Base-by-base conservation (phyloP, 345 rosid species). In the Eucalyptus erythrocorys region DNA sequence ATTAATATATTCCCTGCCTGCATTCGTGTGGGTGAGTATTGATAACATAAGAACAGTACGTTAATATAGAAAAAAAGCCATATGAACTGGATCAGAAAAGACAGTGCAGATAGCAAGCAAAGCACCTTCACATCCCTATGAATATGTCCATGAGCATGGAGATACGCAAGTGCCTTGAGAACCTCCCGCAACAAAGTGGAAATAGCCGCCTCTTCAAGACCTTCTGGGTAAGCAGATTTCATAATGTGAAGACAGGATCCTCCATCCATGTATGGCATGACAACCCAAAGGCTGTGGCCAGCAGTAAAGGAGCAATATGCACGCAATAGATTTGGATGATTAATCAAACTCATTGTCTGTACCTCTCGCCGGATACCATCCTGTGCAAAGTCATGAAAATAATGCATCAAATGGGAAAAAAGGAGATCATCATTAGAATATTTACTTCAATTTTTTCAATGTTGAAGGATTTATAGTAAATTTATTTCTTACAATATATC, bases 211-310 rank as follows among this genome's bases (percentile, higher is more conserved):
- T 97, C 99, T 87, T 97, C 99, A 91, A 97, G 97, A 92, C 99
- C 99, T 89, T 96, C 99, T 53, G 92, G 93, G 93, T 87, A 93
- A 76, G 97, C 89, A 85, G 96, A 95, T 94, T 97, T 96, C 93
- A 97, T 96, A 89, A 97, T 95, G 91, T 96, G 99, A 89, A 97
- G 96, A 93, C 99, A 97, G 86, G 99, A 97, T 66, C 99, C 99
- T 84, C 98, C 98, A 85, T 97, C 95, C 99, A 97, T 97, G 95
- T 95, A 97, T 22, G 99, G 99, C 99, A 97, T 97, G 92, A 97
- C 99, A 91, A 96, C 97, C 99, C 99, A 97, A 88, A 97, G 99
- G 92, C 90, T 91, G 86, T 94, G 95, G 86, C 95, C 95, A 57
- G 98, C 27, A 55, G 97, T 94, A 88, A 97, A 97, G 85, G 99